Conservation (phyloP, 2,329 filamentous ascomycete species). For the Ophiocordyceps camponoti-saundersi region DNA sequence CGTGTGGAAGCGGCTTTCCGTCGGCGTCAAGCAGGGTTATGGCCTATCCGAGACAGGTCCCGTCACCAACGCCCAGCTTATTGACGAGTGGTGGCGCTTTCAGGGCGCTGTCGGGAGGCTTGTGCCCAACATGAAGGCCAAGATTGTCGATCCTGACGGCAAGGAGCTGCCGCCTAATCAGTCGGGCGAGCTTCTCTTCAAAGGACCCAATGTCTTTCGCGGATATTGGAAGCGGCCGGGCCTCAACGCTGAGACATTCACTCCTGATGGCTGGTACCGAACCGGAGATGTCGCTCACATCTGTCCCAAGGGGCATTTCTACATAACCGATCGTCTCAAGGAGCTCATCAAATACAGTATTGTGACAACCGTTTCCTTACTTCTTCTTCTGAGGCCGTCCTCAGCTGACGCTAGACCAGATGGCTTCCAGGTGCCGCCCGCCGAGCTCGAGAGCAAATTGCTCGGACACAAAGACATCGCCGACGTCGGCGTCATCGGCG, state of each 20-base stretch:
- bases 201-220: slow-evolving; percentile 64
- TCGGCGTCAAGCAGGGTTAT: slow-evolving; percentile 84
- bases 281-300: slow-evolving; percentile 76
- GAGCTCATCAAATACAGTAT: slow-evolving; percentile 39
- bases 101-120: slow-evolving; percentile 68
- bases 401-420: slow-evolving; percentile 15
- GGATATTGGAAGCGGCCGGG: slow-evolving; percentile 63
- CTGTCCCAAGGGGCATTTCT: slow-evolving; percentile 65
- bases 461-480: slow-evolving; percentile 24
- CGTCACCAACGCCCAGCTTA: slow-evolving; percentile 55
- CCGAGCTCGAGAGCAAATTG: slow-evolving; percentile 40
- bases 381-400: neutral
- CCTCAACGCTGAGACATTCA: slow-evolving; percentile 54
- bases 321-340: slow-evolving; percentile 76
- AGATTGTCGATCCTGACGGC: slow-evolving; percentile 53
- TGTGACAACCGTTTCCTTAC: neutral
- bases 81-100: slow-evolving; percentile 58
- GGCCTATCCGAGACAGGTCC: slow-evolving; percentile 79
- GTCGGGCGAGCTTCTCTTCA: slow-evolving; percentile 57
- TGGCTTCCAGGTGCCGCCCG: slow-evolving; percentile 53
- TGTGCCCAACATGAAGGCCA: slow-evolving; percentile 63
- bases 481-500: slow-evolving; percentile 49
- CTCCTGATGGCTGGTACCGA: slow-evolving; percentile 69
- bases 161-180: slow-evolving; percentile 35
- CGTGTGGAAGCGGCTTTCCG: slow-evolving; percentile 54